Evolutionary conservation across 1,284 basidiomycete species (phyloP).

Genomic region (Papiliotrema flavescens): DNA sequence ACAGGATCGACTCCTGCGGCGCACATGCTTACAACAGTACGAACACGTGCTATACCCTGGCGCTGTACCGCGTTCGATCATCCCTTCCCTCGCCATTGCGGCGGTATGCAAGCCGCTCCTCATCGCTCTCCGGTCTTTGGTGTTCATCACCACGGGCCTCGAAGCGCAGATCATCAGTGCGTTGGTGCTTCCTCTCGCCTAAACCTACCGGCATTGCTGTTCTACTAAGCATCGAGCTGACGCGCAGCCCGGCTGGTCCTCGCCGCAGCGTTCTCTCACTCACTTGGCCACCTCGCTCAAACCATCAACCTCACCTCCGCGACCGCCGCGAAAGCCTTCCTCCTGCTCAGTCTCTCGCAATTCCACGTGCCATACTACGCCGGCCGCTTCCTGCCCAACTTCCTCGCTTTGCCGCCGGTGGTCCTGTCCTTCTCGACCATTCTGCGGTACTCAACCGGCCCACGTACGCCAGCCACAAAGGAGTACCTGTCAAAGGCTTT

Average conservation of each 20-base stretch:
- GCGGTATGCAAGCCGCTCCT: conserved; percentile 51
- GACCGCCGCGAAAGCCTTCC: background rate
- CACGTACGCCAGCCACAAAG: background rate
- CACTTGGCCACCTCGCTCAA: conserved; percentile 51
- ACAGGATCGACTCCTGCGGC: too few species aligned
- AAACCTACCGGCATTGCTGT: too few species aligned
- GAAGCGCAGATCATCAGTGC: background rate
- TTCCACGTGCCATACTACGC: conserved; percentile 94
- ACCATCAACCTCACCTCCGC: background rate
- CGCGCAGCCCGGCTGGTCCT: conserved; percentile 45
- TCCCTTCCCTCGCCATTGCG: conserved; percentile 58
- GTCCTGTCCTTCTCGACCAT: background rate
- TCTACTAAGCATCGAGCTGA: conserved; percentile 33
- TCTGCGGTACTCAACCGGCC: background rate
- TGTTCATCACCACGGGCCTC: background rate
- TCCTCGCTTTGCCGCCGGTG: conserved; percentile 63
- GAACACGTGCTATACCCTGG: conserved; percentile 3
- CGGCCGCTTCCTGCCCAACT: conserved; percentile 88
- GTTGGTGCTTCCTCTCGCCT: background rate
- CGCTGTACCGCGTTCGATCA: conserved; percentile 15
- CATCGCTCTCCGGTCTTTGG: conserved; percentile 50
- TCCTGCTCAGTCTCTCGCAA: conserved; percentile 57
- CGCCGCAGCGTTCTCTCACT: conserved; percentile 28
- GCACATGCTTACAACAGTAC: background rate
- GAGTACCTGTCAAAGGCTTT: background rate